phyloP scores from a whole-genome alignment of 75 land plant species.

The Sequoiadendron giganteum region DNA sequence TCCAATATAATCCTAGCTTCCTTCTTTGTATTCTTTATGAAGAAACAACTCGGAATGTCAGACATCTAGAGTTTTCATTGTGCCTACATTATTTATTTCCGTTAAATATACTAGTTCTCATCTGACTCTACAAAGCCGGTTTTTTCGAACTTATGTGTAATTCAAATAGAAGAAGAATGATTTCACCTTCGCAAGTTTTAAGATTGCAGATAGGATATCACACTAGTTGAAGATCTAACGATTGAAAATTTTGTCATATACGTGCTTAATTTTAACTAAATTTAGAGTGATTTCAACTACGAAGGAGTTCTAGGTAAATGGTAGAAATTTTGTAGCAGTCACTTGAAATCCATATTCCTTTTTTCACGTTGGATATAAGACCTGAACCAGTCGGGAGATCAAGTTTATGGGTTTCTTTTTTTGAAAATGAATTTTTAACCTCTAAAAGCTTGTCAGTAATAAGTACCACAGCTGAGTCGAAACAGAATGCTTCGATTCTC shows the following conservation, averaged over 20 bases:
- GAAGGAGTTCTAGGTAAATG: not conserved
- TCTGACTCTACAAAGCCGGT: not conserved
- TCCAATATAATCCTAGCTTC: conserved; percentile 61
- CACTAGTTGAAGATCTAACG: conserved; percentile 82
- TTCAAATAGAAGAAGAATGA: not conserved
- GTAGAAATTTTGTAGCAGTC: not conserved
- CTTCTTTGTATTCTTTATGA: conserved; percentile 48
- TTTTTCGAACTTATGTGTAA: not conserved
- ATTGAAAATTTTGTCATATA: not conserved
- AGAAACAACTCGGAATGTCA: conserved; percentile 79
- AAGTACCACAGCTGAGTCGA: conserved; percentile 54
- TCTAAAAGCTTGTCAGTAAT: conserved; percentile 38
- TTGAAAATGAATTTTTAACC: conserved; percentile 22
- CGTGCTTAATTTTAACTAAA: not conserved
- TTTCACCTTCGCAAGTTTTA: conserved; percentile 77
- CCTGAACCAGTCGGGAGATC: conserved; percentile 27
- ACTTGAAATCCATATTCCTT: conserved; percentile 95
- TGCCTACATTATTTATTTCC: conserved; percentile 42
- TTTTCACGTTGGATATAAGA: conserved; percentile 46
- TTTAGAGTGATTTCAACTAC: not conserved
- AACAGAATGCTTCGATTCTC: conserved; percentile 72
- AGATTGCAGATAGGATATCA: conserved; percentile 87
- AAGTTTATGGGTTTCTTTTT: conserved; percentile 11
- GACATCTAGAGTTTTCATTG: conserved; percentile 83
- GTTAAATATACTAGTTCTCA: not conserved